Conservation (phyloP, 106 monocot species). For the Amphibolis antarctica region DNA sequence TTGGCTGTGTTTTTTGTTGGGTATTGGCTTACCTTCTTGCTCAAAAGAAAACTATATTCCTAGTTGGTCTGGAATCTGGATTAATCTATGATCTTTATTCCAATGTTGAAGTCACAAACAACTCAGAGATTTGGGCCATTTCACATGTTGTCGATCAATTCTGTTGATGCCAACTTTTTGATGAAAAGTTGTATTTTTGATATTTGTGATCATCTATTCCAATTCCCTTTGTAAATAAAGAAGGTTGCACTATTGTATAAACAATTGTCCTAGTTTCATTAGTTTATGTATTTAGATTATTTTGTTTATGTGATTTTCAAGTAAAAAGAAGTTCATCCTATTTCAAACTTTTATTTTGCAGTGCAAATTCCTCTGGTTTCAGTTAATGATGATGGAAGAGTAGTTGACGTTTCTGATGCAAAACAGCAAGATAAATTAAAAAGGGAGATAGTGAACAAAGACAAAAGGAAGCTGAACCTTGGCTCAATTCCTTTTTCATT, state of each 20-base stretch:
- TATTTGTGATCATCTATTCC: too few species aligned
- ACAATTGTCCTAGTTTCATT: neutral
- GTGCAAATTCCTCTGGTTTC: conserved; percentile 95
- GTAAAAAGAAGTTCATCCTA: neutral
- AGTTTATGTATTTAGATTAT: neutral
- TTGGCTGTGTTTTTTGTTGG: too few species aligned
- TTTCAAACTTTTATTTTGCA: conserved; percentile 20
- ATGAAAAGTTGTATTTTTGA: too few species aligned
- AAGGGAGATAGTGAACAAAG: conserved; percentile 71
- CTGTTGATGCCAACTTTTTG: too few species aligned
- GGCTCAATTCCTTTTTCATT: conserved; percentile 53
- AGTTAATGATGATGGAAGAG: conserved; percentile 71
- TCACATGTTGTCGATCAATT: too few species aligned
- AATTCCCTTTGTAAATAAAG: too few species aligned
- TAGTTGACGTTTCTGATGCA: conserved; percentile 49
- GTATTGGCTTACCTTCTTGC: too few species aligned
- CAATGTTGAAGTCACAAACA: too few species aligned
- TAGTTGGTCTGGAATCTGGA: too few species aligned
- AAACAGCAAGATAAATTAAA: conserved; percentile 28
- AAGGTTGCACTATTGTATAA: neutral
- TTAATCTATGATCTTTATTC: too few species aligned
- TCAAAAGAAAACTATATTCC: too few species aligned
- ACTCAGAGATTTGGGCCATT: too few species aligned
- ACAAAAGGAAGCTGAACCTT: conserved; percentile 64
- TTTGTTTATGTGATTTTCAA: neutral